Conservation (phyloP, 352 stramenopile genomes). For the Thalassiosira livingstoniorum region DNA sequence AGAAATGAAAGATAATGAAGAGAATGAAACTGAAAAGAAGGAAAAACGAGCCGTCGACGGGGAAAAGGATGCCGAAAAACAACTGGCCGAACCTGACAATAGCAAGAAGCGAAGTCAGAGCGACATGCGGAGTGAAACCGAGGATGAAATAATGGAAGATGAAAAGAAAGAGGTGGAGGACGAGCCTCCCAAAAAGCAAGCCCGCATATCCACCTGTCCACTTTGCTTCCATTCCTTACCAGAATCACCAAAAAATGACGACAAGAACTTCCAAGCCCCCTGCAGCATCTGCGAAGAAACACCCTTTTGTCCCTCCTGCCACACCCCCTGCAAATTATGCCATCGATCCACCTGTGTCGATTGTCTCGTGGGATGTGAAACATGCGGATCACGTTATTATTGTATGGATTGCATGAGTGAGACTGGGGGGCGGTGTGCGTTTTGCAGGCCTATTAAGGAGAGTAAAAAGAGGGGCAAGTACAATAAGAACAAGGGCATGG, state of each 20-base stretch:
- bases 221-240: constrained; percentile 49
- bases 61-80: too few species aligned
- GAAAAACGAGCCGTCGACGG: too few species aligned
- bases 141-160: too few species aligned
- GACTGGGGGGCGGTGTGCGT: constrained; percentile 32
- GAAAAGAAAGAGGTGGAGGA: too few species aligned
- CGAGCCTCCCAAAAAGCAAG: constrained; percentile 13
- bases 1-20: too few species aligned
- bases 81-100: constrained; percentile 1
- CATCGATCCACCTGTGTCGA: constrained; percentile 38
- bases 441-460: constrained; percentile 26
- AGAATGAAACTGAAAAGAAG: too few species aligned
- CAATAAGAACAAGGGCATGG: too few species aligned
- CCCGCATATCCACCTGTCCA: constrained; percentile 38
- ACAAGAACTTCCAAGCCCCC: background rate
- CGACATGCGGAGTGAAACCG: too few species aligned
- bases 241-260: constrained; percentile 9
- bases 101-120: constrained; percentile 20
- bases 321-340: constrained; percentile 39
- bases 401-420: constrained; percentile 55
- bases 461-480: too few species aligned
- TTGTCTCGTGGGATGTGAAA: constrained; percentile 52
- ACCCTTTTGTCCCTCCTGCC: constrained; percentile 39
- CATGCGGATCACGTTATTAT: constrained; percentile 26
- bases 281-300: constrained; percentile 62